These are phyloP conservation scores for Wickerhamomyces bovis DNA, from an alignment of 805 yeast species.

Conservation along the genomic window DNA sequence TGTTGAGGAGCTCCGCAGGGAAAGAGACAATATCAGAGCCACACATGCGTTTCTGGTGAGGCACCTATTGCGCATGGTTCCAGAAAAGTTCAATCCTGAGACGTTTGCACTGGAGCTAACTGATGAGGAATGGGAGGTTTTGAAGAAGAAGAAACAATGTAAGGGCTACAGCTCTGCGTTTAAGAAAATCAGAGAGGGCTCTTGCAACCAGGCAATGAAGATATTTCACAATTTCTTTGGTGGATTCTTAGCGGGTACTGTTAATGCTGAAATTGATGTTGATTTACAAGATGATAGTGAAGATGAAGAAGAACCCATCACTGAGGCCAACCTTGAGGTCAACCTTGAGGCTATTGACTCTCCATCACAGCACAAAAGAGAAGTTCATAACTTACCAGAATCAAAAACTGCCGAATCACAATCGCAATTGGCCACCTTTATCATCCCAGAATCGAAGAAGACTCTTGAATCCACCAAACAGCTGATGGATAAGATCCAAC, in stretches of 20 bases:
- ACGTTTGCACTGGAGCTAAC: neutral
- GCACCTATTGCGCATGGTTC: neutral
- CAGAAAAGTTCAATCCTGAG: neutral
- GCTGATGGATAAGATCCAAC: neutral
- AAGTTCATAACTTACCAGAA: neutral
- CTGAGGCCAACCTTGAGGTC: neutral
- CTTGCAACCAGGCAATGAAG: neutral
- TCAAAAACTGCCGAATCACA: neutral
- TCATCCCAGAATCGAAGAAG: neutral
- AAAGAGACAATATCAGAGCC: neutral
- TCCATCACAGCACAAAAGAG: neutral
- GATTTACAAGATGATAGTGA: neutral
- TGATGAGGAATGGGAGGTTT: neutral
- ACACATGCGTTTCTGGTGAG: neutral
- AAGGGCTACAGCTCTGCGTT: neutral
- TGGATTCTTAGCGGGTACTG: neutral
- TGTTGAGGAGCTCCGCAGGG: neutral
- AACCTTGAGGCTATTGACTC: neutral
- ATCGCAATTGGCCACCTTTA: neutral
- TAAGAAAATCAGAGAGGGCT: neutral
- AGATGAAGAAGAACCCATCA: neutral
- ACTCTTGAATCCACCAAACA: neutral
- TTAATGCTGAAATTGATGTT: neutral
- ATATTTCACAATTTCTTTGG: neutral
- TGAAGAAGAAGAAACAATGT: neutral